A percentile compares a stretch with the other conserved stretches of the same genome.
Evolutionary conservation across 2,329 filamentous ascomycete species (phyloP).

Genomic region (Claviceps cyperi): DNA sequence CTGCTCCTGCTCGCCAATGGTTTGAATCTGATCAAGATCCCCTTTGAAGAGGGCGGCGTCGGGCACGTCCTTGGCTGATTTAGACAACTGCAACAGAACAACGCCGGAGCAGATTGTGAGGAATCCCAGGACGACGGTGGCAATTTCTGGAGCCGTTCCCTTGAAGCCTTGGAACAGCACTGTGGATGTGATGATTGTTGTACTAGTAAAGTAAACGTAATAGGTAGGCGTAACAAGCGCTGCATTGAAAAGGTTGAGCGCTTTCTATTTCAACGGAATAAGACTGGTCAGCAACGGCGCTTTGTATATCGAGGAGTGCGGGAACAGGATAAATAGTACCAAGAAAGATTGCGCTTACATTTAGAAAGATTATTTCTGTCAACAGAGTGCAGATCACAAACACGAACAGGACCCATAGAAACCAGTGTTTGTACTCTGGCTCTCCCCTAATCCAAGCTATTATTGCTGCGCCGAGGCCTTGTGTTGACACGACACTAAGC

Average conservation of each 20-base stretch:
- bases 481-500: constrained; percentile 85
- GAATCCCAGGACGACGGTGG: constrained; percentile 87
- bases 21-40: constrained; percentile 87
- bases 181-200: constrained; percentile 86
- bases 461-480: constrained; percentile 83
- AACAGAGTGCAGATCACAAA: constrained; percentile 83
- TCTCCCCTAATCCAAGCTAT: constrained; percentile 71
- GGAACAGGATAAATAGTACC: not conserved
- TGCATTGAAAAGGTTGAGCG: constrained; percentile 90
- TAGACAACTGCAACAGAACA: constrained; percentile 86
- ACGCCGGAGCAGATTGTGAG: constrained; percentile 88
- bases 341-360: constrained; percentile 43
- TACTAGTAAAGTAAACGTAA: constrained; percentile 95
- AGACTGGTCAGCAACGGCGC: not conserved
- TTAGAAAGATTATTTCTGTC: constrained; percentile 89
- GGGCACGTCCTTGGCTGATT: constrained; percentile 93
- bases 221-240: constrained; percentile 95
- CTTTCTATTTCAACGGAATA: constrained; percentile 56
- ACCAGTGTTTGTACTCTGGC: constrained; percentile 94
- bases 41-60: constrained; percentile 85
- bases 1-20: constrained; percentile 87
- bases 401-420: constrained; percentile 78
- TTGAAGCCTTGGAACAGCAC: constrained; percentile 91
- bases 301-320: not conserved
- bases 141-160: constrained; percentile 63